Evolutionary conservation across 768 basidiomycete species (phyloP), one percentile per base, ranked within the genome.

Genomic region (Xanthoconium stramineum): DNA sequence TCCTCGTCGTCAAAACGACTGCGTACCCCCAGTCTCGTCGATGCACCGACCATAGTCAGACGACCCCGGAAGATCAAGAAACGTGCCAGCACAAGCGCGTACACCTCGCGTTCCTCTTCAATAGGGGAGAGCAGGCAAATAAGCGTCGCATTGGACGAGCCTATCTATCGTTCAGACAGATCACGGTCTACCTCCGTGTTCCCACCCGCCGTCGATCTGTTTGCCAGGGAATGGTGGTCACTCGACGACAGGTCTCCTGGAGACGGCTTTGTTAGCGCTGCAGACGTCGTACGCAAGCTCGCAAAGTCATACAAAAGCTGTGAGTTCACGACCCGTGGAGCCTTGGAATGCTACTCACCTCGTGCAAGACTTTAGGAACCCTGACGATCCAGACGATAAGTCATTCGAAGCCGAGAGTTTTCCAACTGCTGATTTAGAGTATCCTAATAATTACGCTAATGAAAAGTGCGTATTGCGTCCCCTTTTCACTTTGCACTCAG

Each of bases 351-450:
- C 14, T 15, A 35, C 56, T 62, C 58, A 71, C 55, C 61, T 47
- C 38, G 32, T 44, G 14, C 50, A 53, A 93, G 91, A 85, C 69
- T 93, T 93, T 64, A 77, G 67, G 56, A 89, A 93, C 63, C 83
- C 78, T 6, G 66, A 79, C 37, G 82, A 92, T 66, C 80, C 82
- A 9, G 64, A 72, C 15, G 88, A 92, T 71, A 79, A 56, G 61
- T 77, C 79, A 0, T 93, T 88, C 62, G 79, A 88, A 40, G 82
- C 83, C 3, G 80, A 81, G 49, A 61, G 78, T 52, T 83, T 82
- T 64, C 90, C 91, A n/a, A 73, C 78, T 3, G 81, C 79, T 35
- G 85, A 88, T 62, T 74, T 94, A 46, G 89, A 92, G 67, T 92
- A 90, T 66, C 91, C 91, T 24, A 91, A 89, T 69, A 79, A 70